Base-by-base conservation (phyloP, 108 stramenopile species). In the Cyclotella baltica region DNA sequence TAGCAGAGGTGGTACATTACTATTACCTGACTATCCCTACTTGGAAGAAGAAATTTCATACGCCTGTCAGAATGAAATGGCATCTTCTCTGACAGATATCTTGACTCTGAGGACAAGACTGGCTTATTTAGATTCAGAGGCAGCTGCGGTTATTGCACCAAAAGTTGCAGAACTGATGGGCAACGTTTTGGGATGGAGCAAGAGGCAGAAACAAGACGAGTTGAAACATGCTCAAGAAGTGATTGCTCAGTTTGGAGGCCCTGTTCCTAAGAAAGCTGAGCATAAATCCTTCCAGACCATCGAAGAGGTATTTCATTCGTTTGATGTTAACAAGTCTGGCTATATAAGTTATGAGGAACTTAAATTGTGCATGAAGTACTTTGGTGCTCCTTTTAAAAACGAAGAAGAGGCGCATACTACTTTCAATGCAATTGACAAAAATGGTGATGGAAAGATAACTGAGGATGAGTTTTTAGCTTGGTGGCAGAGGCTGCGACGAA, bases 141-240 rank as follows among this genome's bases (percentile, higher is more conserved):
- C 68, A 36, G 68, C 68, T 4, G 34, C 19, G 3, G 52, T 5
- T 10, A 27, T 53, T 29, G 51, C 30, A 13, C 68, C 68, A 9
- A 51, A 53, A 31, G 68, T 70, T 6, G 68, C 68, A 28, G 50
- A 70, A 55, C 25, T 70, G 19, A 70, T 70, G 68, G 68, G 22
- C 4, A 53, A 70, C 19, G 51, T 51, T 25, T 25, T 70, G 6
- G 68, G 68, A 22, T 70, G 68, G 68, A 53, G 28, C 33, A 70
- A 55, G 30, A 29, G 29, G 8, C 11, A 70, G 28, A 51, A 53
- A 33, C 23, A 51, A 27, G 40, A 53, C 25, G 28, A 70, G 50
- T 27, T 70, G 20, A 46, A 51, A 29, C 25, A 29, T 31, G 68
- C 68, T 15, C 48, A 34, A 9, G 51, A 70, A 35, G 15, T 22